Evolutionary conservation across 345 rosid species (phyloP), one percentile per base, ranked within the genome.

Genomic region (Sapria himalayana): DNA sequence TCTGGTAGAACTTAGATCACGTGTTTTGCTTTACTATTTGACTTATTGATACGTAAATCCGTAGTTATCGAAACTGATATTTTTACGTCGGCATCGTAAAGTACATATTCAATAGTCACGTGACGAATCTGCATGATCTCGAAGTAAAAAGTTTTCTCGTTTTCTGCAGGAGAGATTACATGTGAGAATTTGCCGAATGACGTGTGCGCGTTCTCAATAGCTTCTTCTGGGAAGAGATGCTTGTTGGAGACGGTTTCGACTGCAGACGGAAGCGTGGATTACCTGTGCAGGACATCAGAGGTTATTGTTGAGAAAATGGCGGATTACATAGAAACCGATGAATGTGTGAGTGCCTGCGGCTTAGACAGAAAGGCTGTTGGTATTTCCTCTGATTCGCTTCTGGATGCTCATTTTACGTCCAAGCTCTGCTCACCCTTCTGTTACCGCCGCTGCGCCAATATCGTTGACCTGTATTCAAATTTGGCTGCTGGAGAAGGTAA

Each of bases 401-500:
- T 89, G 31, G 95, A 89, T 18, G 59, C 75, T 9, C 75, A 72
- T 5, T 79, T 89, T 53, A 67, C 91, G 7, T 21, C 66, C 52
- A 82, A 76, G 64, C 92, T 89, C 41, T 89, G 98, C 64, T 73
- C 95, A 4, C 56, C 76, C 0, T 59, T 58, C 41, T 89, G 98
- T 19, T 72, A 70, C 61, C 55, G 61, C 13, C 61, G 54, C 21
- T 89, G 98, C 57, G 81, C 91, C 63, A 89, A 82, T 73, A 82
- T 89, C 39, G 62, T 82, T 25, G 95, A 89, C 41, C 98, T 89
- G 16, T 82, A 76, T 75, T 82, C 67, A 70, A 82, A 89, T 38
- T 57, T 89, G 46, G 98, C 95, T 15, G 86, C 91, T 45, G 98
- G 93, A 3, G 98, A 89, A 82, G 98, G 98, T 89, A 70, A 36